A percentile compares a stretch with the other conserved stretches of the same genome.
Evolutionary conservation across 148 eudicot species (phyloP).

Genomic region (Camellia japonica): DNA sequence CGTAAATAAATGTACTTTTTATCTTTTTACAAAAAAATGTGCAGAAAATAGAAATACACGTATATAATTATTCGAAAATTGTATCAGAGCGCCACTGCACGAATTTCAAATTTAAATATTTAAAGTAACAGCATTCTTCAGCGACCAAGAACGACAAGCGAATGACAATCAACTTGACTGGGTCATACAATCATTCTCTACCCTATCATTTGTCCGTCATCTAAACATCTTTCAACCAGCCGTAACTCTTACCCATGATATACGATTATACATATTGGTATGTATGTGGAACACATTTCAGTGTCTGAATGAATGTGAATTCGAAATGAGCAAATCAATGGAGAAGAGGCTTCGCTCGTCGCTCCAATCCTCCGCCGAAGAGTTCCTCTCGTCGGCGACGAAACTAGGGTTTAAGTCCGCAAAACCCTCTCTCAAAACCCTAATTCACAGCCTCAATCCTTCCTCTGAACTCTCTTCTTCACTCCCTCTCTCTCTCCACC

Average conservation of each 20-base stretch:
- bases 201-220: conserved; percentile 11
- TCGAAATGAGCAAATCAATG: conserved; percentile 33
- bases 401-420: conserved; percentile 57
- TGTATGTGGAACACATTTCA: too few species aligned
- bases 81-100: conserved; percentile 12
- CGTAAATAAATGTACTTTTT: too few species aligned
- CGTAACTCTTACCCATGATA: neutral
- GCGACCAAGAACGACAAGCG: neutral
- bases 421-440: conserved; percentile 66
- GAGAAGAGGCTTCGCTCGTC: conserved; percentile 89
- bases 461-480: conserved; percentile 48
- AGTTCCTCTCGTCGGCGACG: conserved; percentile 60
- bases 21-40: too few species aligned
- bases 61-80: neutral
- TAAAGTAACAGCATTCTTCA: neutral
- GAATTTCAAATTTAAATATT: conserved; percentile 9
- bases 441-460: conserved; percentile 44
- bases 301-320: too few species aligned
- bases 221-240: neutral
- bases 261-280: neutral
- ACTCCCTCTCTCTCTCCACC: conserved; percentile 65
- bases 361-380: conserved; percentile 64
- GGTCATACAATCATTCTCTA: neutral
- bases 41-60: too few species aligned
- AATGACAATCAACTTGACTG: neutral